Evolutionary conservation across 495 filamentous ascomycete genomes (phyloP), one percentile per base, ranked within the genome.

Genomic region (Rhizodiscina lignyota): DNA sequence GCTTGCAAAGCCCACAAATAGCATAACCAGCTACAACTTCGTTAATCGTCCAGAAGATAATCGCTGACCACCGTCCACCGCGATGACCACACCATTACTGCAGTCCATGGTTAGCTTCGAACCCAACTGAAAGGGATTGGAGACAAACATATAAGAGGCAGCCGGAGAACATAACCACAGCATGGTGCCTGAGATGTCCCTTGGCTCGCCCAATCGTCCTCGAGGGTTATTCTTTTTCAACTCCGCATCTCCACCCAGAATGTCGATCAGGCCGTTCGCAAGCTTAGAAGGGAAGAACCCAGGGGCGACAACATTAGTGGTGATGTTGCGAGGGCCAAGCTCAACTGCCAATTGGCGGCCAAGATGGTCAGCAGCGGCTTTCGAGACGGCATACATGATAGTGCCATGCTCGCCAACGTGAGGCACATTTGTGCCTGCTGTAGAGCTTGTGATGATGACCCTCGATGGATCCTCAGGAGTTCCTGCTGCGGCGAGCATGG

Each of bases 241-340:
- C 11, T 41, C 35, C 34, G 53, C 30, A 26, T 49, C 34, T 5
- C 56, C 59, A 27, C 59, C 58, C 19, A 59, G 30, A 13, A 49
- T 50, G 21, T 59, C 51, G 19, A 62, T 62, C 36, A 62, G 45
- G 3, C 54, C 58, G 32, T 55, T 48, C 6, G 58, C 58, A 10
- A 62, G 42, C 42, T 61, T 60, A 18, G 54, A 57, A 10, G 57
- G 58, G 40, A 60, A 62, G 53, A 62, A 60, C 5, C 57, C 57
- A 18, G 58, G 58, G 2, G 55, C 58, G 10, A 62, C 48, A 2
- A 55, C 52, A 35, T 62, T 62, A 13, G 54, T 50, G 2, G 58
- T 61, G 42, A 62, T 58, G 32, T 61, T 53, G 16, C 51, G 33
- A 6, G 54, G 56, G 4, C 58, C 59, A 6, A 62, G 42, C 44